A percentile compares a stretch with the other conserved stretches of the same genome.
These are phyloP conservation scores for Russula ochroleuca DNA, from an alignment of 768 basidiomycete species.

Conservation along the genomic window DNA sequence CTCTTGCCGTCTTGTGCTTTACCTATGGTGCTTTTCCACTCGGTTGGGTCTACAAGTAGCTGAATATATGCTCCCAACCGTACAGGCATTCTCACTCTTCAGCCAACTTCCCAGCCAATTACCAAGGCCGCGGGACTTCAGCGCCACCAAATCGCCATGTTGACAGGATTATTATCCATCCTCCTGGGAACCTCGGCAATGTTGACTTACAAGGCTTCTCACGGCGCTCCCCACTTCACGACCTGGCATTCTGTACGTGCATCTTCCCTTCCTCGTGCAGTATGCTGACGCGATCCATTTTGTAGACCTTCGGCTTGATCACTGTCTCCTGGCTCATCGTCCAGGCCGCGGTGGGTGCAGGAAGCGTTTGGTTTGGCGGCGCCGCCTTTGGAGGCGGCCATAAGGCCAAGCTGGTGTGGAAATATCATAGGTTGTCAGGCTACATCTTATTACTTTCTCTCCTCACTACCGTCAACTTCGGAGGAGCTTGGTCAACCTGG, in stretches of 20 bases:
- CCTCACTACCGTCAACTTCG: constrained; percentile 61
- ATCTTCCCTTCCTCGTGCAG: constrained; percentile 1
- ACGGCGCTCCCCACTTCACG: constrained; percentile 53
- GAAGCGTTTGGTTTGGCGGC: constrained; percentile 75
- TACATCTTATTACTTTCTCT: constrained; percentile 62
- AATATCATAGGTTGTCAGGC: constrained; percentile 78
- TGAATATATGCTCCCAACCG: background rate
- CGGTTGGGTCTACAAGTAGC: background rate
- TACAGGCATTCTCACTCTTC: constrained; percentile 69
- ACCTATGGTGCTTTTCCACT: constrained; percentile 49
- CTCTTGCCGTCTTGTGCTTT: constrained; percentile 50
- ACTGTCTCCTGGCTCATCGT: constrained; percentile 56
- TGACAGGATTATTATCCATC: constrained; percentile 55
- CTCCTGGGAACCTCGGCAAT: constrained; percentile 59
- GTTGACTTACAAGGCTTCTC: constrained; percentile 53
- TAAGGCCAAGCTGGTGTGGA: constrained; percentile 74
- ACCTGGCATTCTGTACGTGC: constrained; percentile 70
- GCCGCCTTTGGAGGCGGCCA: constrained; percentile 63
- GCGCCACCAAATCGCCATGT: constrained; percentile 63
- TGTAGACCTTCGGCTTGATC: constrained; percentile 60
- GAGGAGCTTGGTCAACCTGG: constrained; percentile 69
- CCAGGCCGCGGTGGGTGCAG: constrained; percentile 61
- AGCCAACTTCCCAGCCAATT: constrained; percentile 62
- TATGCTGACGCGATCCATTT: constrained; percentile 1
- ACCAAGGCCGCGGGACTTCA: constrained; percentile 63